Percentiles rank a stretch among this genome's conserved stretches.
Evolutionary conservation across 1,284 basidiomycete genomes (phyloP).

Genomic region (Marasmius oreades): DNA sequence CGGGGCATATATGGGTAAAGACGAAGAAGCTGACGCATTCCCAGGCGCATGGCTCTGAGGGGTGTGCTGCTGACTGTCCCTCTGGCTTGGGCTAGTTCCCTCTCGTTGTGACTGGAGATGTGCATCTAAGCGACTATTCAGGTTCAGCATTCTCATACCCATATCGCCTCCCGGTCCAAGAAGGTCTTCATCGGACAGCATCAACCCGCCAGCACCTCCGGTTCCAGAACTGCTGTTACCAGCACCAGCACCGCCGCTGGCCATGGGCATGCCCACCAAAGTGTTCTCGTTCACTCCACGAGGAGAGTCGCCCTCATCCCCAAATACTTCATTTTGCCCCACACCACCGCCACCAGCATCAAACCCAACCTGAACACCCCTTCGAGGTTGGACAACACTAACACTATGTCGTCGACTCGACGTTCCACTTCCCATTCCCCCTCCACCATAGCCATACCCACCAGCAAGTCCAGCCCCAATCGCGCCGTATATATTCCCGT

Average conservation of each 20-base stretch:
- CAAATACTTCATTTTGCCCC: constrained; percentile 40
- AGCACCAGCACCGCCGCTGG: constrained; percentile 9
- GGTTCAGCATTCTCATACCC: constrained; percentile 12
- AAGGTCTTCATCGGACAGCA: constrained; percentile 80
- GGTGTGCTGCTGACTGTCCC: constrained; percentile 4
- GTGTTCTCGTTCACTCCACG: background rate
- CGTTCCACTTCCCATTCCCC: constrained; percentile 58
- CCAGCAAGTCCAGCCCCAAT: constrained; percentile 14
- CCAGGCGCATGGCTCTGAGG: constrained; percentile 1
- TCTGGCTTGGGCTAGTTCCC: constrained; percentile 3
- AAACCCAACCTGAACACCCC: constrained; percentile 65
- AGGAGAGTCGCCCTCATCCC: constrained; percentile 27
- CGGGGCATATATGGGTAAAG: constrained; percentile 66
- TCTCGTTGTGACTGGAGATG: constrained; percentile 7
- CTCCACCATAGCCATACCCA: constrained; percentile 4
- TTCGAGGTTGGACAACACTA: constrained; percentile 74
- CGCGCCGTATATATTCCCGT: constrained; percentile 20
- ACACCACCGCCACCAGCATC: constrained; percentile 50
- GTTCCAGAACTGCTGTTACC: constrained; percentile 11
- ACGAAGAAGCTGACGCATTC: background rate
- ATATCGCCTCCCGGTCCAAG: constrained; percentile 43
- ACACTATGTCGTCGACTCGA: constrained; percentile 85
- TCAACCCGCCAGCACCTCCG: constrained; percentile 45
- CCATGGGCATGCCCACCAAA: background rate
- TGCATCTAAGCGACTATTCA: constrained; percentile 1